Evolutionary conservation across 1,284 basidiomycete species (phyloP).

Genomic region (Tilletia setariae): DNA sequence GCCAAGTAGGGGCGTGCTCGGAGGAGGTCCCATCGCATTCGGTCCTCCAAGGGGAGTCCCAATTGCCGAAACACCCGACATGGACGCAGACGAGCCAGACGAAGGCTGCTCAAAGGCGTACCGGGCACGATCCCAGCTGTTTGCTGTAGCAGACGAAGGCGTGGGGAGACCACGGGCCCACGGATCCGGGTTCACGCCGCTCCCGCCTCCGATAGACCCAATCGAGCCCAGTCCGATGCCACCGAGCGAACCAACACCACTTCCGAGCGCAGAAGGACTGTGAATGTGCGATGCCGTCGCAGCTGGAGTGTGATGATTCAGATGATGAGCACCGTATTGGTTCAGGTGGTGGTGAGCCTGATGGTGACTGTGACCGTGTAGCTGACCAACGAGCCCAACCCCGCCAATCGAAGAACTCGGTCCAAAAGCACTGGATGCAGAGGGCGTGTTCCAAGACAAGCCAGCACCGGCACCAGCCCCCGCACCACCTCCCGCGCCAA

Average conservation of each 20-base stretch:
- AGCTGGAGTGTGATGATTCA: background rate
- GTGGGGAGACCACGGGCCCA: constrained; percentile 25
- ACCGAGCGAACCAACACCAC: background rate
- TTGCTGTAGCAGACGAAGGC: constrained; percentile 14
- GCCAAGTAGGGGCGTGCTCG: background rate
- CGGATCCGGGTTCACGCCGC: constrained; percentile 24
- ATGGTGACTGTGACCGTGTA: background rate
- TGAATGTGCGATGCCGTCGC: background rate
- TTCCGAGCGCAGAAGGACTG: constrained; percentile 10
- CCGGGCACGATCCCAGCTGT: constrained; percentile 48
- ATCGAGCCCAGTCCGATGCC: background rate
- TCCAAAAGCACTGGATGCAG: background rate
- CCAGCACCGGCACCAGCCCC: background rate
- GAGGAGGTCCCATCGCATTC: too few species aligned
- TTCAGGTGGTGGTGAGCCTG: background rate
- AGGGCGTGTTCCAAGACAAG: background rate
- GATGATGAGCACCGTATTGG: background rate
- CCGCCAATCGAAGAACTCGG: constrained; percentile 10
- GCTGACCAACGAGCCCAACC: background rate
- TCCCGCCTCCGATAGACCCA: constrained; percentile 1
- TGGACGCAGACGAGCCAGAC: background rate
- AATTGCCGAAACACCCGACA: background rate
- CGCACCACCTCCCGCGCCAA: constrained; percentile 21
- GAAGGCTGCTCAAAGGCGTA: constrained; percentile 47
- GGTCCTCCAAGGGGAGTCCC: too few species aligned